These are phyloP conservation scores for Termitomyces sp. DNA, from an alignment of 768 basidiomycete genomes.

Conservation along the genomic window DNA sequence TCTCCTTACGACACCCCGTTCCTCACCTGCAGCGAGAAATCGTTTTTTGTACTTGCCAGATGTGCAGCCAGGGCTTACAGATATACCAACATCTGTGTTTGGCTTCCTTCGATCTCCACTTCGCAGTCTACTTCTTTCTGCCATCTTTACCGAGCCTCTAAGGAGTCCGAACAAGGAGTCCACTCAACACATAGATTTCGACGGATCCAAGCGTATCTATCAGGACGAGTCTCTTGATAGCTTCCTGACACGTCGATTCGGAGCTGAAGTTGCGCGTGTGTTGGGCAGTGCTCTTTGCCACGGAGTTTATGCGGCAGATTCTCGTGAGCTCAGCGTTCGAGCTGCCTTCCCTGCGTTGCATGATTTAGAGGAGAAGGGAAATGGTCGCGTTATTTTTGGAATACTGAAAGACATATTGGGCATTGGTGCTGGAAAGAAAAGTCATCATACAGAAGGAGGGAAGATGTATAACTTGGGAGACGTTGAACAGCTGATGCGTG, in stretches of 20 bases:
- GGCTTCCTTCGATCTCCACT: slow-evolving; percentile 35
- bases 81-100: slow-evolving; percentile 36
- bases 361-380: slow-evolving; percentile 59
- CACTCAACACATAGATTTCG: not conserved
- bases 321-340: slow-evolving; percentile 65
- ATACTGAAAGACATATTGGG: slow-evolving; percentile 27
- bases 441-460: slow-evolving; percentile 2
- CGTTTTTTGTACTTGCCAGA: slow-evolving; percentile 60
- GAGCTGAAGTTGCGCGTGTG: slow-evolving; percentile 60
- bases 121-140: slow-evolving; percentile 40
- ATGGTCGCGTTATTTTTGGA: slow-evolving; percentile 68
- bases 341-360: slow-evolving; percentile 74
- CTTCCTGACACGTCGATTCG: slow-evolving; percentile 73
- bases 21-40: slow-evolving; percentile 67
- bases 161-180: slow-evolving; percentile 30
- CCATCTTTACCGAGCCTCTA: slow-evolving; percentile 57
- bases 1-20: slow-evolving; percentile 61
- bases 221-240: slow-evolving; percentile 77
- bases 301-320: slow-evolving; percentile 90
- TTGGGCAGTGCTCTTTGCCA: slow-evolving; percentile 83
- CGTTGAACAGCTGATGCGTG: slow-evolving; percentile 40
- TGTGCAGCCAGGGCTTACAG: slow-evolving; percentile 40
- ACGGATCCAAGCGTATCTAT: not conserved
- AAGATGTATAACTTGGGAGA: slow-evolving; percentile 44
- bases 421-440: slow-evolving; percentile 9